A percentile compares a stretch with the other conserved stretches of the same genome.
Conservation (phyloP, 2,329 filamentous ascomycete species). For the Hypoxylon sp. region DNA sequence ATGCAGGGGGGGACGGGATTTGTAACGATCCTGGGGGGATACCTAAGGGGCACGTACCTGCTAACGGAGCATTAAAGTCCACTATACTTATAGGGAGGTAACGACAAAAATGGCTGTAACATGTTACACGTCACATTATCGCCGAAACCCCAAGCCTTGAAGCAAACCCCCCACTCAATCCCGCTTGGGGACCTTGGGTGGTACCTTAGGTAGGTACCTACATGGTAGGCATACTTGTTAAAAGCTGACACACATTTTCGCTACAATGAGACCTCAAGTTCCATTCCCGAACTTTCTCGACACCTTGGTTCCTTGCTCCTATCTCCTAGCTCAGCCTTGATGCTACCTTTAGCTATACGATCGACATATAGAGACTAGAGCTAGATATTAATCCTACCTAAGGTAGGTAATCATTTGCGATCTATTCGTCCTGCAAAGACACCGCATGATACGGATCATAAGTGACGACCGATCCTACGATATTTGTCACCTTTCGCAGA, state of each 20-base stretch:
- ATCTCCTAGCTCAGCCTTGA: constrained; percentile 23
- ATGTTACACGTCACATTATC: constrained; percentile 1
- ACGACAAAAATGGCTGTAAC: not conserved
- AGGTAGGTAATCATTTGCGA: constrained; percentile 40
- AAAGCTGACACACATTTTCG: constrained; percentile 21
- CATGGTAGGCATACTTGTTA: too few relatives aligned
- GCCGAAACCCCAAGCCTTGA: not conserved
- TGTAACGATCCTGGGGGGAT: constrained; percentile 20
- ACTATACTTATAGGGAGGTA: not conserved
- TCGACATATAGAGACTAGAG: constrained; percentile 17
- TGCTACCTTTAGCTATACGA: constrained; percentile 8
- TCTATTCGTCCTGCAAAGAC: constrained; percentile 27
- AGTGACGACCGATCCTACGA: constrained; percentile 5
- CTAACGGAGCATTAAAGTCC: not conserved
- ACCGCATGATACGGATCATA: constrained; percentile 35
- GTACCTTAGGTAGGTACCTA: too few relatives aligned
- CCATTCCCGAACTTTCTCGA: constrained; percentile 30
- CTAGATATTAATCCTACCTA: constrained; percentile 3
- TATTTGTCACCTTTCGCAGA: constrained; percentile 27
- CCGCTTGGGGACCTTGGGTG: not conserved
- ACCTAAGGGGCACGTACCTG: not conserved
- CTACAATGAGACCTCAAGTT: constrained; percentile 7
- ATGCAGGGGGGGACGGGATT: constrained; percentile 15
- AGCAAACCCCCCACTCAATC: constrained; percentile 13
- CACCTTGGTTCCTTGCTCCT: not conserved